Evolutionary conservation across 202 grass and related monocot genomes (phyloP), one percentile per base, ranked within the genome.

Genomic region (Setaria viridis): DNA sequence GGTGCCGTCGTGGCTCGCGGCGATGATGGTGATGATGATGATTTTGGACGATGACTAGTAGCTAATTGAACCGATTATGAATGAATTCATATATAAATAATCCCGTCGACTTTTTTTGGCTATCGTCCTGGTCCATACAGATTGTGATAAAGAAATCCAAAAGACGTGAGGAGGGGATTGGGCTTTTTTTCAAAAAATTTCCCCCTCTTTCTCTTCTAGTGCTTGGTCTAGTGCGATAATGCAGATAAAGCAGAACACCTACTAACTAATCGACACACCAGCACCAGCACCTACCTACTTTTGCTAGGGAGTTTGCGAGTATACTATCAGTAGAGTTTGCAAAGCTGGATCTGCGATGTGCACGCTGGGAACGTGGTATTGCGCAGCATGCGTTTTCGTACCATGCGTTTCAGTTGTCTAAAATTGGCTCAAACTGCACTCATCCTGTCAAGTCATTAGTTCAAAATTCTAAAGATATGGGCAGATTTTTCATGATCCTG

Each of bases 181-280:
- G 25, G 4, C 7, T 48, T 60, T 50, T 50, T 64, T 58, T 6
- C 25, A 25, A 25, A 25, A 25, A 25, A 25, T 25, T 25, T 25
- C 25, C 25, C 25, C 25, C 25, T 25, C 25, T 25, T 25, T 25
- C 25, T 53, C 8, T 1, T 11, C 0, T 69, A 53, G 49, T 35
- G 63, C 78, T 14, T 10, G 11, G 78, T 54, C 62, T 13, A 51
- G 20, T 6, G 55, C 9, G 56, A 78, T 69, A 55, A 69, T 68
- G 49, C 32, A 41, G 21, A 69, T 69, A 55, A 74, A 51, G 50
- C 16, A 42, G 32, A 9, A 11, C 64, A 51, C 32, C 32, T 63
- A 30, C 58, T 42, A 81, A 67, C 49, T 41, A 70, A 70, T 69
- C 49, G 34, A 81, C 78, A 56, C 78, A 17, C 48, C 43, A 46